A percentile compares a stretch with the other conserved stretches of the same genome.
These are phyloP conservation scores for Aspergillus sclerotiicarbonarius DNA, from an alignment of 495 filamentous ascomycete genomes.

Conservation along the genomic window DNA sequence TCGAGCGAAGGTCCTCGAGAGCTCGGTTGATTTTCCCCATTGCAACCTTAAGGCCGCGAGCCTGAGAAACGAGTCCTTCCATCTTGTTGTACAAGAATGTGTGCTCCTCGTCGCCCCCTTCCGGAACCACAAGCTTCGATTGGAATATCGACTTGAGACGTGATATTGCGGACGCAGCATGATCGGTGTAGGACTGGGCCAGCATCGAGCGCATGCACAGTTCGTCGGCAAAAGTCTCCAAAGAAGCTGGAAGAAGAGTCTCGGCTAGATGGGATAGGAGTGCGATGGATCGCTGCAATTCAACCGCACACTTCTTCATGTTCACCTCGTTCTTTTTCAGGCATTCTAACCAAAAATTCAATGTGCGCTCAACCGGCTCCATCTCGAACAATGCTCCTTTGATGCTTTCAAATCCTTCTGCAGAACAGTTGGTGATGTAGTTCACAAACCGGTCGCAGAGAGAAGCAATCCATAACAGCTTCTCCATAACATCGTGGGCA, in stretches of 20 bases:
- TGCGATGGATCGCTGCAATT: slow-evolving; percentile 76
- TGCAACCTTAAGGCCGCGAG: slow-evolving; percentile 80
- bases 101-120: slow-evolving; percentile 56
- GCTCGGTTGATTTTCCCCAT: slow-evolving; percentile 74
- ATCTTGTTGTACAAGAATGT: slow-evolving; percentile 66
- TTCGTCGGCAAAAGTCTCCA: slow-evolving; percentile 78
- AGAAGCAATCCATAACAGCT: slow-evolving; percentile 76
- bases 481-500: slow-evolving; percentile 77
- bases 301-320: slow-evolving; percentile 71
- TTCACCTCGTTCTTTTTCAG: slow-evolving; percentile 84
- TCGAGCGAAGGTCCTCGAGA: slow-evolving; percentile 71
- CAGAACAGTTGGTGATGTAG: slow-evolving; percentile 68
- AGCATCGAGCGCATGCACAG: slow-evolving; percentile 68
- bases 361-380: slow-evolving; percentile 84
- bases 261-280: slow-evolving; percentile 82
- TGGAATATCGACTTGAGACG: slow-evolving; percentile 63
- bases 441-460: slow-evolving; percentile 84
- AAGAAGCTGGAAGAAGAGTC: slow-evolving; percentile 67
- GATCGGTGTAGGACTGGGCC: slow-evolving; percentile 83
- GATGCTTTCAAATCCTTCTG: slow-evolving; percentile 72
- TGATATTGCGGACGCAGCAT: slow-evolving; percentile 64
- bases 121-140: slow-evolving; percentile 47
- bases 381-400: slow-evolving; percentile 81
- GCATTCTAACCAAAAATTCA: slow-evolving; percentile 86
- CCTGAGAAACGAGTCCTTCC: slow-evolving; percentile 69